A percentile compares a stretch with the other conserved stretches of the same genome.
phyloP scores from a whole-genome alignment of 331 rosid species.

The Ulmus americana region DNA sequence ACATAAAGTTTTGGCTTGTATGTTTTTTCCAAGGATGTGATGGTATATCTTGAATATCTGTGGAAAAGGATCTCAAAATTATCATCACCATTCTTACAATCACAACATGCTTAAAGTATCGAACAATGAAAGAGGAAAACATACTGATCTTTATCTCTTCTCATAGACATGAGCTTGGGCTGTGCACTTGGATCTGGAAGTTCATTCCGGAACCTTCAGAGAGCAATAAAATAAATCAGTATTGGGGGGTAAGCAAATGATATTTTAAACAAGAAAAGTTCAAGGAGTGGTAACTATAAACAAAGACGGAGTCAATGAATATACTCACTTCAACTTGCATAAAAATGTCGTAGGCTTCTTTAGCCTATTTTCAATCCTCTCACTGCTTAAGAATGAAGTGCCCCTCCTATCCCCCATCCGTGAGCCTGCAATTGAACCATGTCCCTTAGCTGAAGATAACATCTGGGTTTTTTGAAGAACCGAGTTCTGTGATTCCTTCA shows the following conservation, averaged over 20 bases:
- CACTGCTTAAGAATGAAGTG: conserved; percentile 64
- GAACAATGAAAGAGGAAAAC: conserved; percentile 26
- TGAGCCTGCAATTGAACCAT: conserved; percentile 72
- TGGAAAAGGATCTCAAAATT: conserved; percentile 14
- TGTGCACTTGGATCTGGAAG: conserved; percentile 99
- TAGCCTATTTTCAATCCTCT: conserved; percentile 89
- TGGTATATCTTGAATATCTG: conserved; percentile 84
- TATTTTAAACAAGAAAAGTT: neutral
- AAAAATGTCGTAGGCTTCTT: conserved; percentile 96
- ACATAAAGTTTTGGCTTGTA: conserved; percentile 93
- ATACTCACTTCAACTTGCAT: conserved; percentile 93
- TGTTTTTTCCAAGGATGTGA: conserved; percentile 85
- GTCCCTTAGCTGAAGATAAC: conserved; percentile 72
- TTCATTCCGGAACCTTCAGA: conserved; percentile 80
- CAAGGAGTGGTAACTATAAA: neutral
- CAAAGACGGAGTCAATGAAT: conserved; percentile 12
- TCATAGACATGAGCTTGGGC: conserved; percentile 88
- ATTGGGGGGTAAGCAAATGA: neutral
- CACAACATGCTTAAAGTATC: neutral
- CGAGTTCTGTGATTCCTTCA: conserved; percentile 77
- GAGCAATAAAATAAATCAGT: conserved; percentile 34
- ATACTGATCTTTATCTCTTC: conserved; percentile 87
- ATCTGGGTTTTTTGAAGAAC: conserved; percentile 64
- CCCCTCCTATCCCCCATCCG: conserved; percentile 79
- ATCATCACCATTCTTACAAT: conserved; percentile 1